These are phyloP conservation scores for Cyberlindnera sargentensis DNA, from an alignment of 805 yeast species.

Conservation along the genomic window DNA sequence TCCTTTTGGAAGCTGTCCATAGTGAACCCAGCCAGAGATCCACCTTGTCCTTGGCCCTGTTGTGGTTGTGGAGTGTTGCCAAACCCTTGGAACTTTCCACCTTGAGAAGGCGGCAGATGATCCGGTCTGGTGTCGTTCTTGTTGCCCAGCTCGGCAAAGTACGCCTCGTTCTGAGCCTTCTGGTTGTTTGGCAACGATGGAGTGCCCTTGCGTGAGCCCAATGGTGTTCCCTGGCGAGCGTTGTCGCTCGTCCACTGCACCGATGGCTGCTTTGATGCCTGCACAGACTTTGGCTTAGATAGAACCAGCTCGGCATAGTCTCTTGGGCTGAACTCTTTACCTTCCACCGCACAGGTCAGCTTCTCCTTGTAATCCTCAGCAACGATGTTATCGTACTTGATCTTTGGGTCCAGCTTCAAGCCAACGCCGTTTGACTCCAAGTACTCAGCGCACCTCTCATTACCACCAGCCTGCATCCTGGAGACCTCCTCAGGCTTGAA, in stretches of 20 bases:
- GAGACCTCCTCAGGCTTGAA: slow-evolving; percentile 87
- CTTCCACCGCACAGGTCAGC: slow-evolving; percentile 70
- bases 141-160: slow-evolving; percentile 74
- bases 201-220: slow-evolving; percentile 36
- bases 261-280: slow-evolving; percentile 2
- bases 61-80: slow-evolving; percentile 68
- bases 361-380: slow-evolving; percentile 93
- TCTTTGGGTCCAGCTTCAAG: slow-evolving; percentile 51
- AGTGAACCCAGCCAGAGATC: slow-evolving; percentile 50
- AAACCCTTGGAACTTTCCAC: slow-evolving; percentile 89
- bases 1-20: slow-evolving; percentile 68
- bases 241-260: slow-evolving; percentile 1
- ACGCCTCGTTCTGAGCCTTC: slow-evolving; percentile 64
- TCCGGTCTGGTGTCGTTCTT: slow-evolving; percentile 68
- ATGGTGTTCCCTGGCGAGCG: slow-evolving; percentile 17
- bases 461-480: slow-evolving; percentile 94
- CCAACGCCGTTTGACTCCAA: slow-evolving; percentile 70
- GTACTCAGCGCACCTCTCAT: slow-evolving; percentile 63
- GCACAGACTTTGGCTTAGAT: slow-evolving; percentile 11
- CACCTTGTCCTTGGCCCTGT: slow-evolving; percentile 18
- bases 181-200: slow-evolving; percentile 25
- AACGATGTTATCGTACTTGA: slow-evolving; percentile 79
- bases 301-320: slow-evolving; percentile 41
- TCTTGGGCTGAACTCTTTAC: slow-evolving; percentile 51
- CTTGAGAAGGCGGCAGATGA: slow-evolving; percentile 83